Evolutionary conservation across 225 moss, liverwort and hornwort species (phyloP).

Genomic region (Pseudoscleropodium purum): DNA sequence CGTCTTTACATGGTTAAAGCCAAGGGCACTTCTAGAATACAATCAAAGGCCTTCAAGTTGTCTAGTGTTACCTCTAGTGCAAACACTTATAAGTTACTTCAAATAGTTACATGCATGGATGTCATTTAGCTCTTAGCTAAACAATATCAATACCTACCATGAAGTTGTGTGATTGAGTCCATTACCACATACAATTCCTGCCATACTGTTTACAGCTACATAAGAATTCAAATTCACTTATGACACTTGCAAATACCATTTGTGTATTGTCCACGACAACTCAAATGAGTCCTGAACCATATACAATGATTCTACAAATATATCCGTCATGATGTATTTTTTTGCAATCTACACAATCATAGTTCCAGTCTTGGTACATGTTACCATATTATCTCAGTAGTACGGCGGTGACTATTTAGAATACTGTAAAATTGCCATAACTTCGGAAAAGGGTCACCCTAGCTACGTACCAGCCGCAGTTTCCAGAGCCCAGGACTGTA

Average conservation of each 20-base stretch:
- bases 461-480: not conserved
- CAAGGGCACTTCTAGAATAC: too few relatives aligned
- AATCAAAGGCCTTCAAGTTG: not conserved
- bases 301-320: not conserved
- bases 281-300: not conserved
- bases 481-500: not conserved
- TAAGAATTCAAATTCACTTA: not conserved
- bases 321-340: too few relatives aligned
- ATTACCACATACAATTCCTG: not conserved
- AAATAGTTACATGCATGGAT: not conserved
- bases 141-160: not conserved
- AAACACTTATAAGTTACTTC: not conserved
- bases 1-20: not conserved
- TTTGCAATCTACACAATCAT: not conserved
- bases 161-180: not conserved
- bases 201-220: not conserved
- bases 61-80: not conserved
- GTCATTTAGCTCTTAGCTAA: not conserved
- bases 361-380: not conserved
- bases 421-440: not conserved
- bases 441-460: not conserved
- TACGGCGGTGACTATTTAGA: not conserved
- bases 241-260: too few relatives aligned
- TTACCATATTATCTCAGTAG: not conserved
- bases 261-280: not conserved